Base-by-base conservation (phyloP, 2,329 filamentous ascomycete genomes). In the Emericellopsis atlantica region DNA sequence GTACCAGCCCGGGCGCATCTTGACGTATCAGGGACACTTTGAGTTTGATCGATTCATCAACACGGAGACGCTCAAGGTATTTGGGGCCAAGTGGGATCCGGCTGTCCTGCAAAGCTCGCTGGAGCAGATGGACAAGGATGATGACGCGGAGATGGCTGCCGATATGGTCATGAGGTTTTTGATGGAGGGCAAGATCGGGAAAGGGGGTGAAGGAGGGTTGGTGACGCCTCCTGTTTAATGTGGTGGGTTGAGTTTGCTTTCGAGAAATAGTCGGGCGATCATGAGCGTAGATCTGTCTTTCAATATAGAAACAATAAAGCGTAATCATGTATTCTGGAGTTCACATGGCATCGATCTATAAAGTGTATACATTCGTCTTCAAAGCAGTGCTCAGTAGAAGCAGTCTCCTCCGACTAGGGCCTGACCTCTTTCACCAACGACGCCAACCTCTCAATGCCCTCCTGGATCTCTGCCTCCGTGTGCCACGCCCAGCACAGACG, bases 401-500 rank as follows among this genome's bases (percentile, higher is more conserved):
- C 18, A 21, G 18, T 21, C 18, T 21, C 18, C 18, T 21, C 18
- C 3, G 4, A 21, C 18, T 5, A 21, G 4, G 31, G 11, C 15
- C 29, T 33, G 15, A 41, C 8, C 46, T 46, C 15, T 42, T 42
- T 32, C 29, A 43, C 43, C 37, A 44, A 33, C 6, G 31, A 35
- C 5, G 37, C 44, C 14, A 81, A 58, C 45, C 75, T 66, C 49
- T 64, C 55, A 32, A 80, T 65, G 2, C 76, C 77, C 50, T 79
- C 72, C 3, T 52, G 62, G 36, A 81, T 58, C 36, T 64, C 57
- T 10, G 63, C 59, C 47, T 72, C 67, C 21, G 72, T 64, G 51
- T 76, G 74, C 70, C 73, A 78, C 12, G 69, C 65, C 55, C 72
- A 76, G 47, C 70, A 77, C 9, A 77, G 53, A 34, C 72, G 64